phyloP scores from a whole-genome alignment of 2,329 filamentous ascomycete species.

The Fusarium illudens region DNA sequence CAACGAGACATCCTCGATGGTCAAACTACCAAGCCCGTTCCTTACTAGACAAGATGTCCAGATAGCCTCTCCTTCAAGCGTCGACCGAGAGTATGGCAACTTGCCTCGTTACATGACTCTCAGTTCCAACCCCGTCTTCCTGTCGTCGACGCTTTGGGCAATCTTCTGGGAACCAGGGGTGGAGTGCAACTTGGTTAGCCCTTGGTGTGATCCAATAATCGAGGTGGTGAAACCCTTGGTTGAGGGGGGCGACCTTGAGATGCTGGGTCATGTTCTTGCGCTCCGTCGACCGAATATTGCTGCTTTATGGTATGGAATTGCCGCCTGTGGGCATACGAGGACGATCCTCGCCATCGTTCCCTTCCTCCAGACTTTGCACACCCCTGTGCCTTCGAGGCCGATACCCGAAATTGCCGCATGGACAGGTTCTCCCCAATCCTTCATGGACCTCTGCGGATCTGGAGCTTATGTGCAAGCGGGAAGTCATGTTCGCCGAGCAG shows the following conservation, averaged over 20 bases:
- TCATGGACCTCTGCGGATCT: constrained; percentile 4
- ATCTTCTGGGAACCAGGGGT: constrained; percentile 6
- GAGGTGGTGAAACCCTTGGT: constrained; percentile 4
- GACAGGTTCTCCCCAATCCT: constrained; percentile 8
- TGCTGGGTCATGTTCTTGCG: not conserved
- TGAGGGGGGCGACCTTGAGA: not conserved
- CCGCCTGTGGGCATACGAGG: constrained; percentile 5
- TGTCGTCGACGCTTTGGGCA: constrained; percentile 6
- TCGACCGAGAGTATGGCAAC: not conserved
- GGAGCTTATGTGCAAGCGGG: not conserved
- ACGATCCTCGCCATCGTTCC: not conserved
- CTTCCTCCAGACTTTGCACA: constrained; percentile 1
- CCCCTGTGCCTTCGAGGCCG: constrained; percentile 5
- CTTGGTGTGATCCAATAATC: constrained; percentile 4
- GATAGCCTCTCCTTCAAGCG: not conserved
- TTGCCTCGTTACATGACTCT: constrained; percentile 11
- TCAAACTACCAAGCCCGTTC: not conserved
- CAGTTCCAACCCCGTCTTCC: constrained; percentile 3
- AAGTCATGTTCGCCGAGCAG: constrained; percentile 1
- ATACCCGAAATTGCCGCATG: constrained; percentile 3
- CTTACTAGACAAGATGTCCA: not conserved
- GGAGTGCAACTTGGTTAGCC: constrained; percentile 9
- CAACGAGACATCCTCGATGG: not conserved
- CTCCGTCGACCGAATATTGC: constrained; percentile 1
- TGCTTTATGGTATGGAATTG: constrained; percentile 10